Conservation (phyloP, 2,329 filamentous ascomycete genomes). For the Aspergillus clavatus region DNA sequence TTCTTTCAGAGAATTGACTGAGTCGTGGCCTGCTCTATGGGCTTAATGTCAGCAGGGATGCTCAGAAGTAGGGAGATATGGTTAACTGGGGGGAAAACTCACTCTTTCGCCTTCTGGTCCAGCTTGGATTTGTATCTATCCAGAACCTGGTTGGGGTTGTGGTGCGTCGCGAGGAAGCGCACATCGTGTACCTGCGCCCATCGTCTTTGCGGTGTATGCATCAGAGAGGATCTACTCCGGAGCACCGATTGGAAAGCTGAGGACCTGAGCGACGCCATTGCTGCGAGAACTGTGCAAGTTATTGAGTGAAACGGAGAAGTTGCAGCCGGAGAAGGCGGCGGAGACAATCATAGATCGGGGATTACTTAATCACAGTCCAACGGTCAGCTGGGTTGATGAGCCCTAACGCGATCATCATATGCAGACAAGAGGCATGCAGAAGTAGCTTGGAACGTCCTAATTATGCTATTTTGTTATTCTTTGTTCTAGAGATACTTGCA, state of each 20-base stretch:
- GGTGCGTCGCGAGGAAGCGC: slow-evolving; percentile 79
- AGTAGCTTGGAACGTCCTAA: too few relatives aligned
- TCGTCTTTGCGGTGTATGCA: slow-evolving; percentile 58
- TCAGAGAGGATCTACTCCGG: slow-evolving; percentile 24
- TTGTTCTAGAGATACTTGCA: too few relatives aligned
- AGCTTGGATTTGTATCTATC: slow-evolving; percentile 89
- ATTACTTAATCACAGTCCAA: too few relatives aligned
- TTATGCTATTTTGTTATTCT: too few relatives aligned
- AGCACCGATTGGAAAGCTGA: slow-evolving; percentile 48
- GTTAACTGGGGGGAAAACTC: too few relatives aligned
- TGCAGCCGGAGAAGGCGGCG: too few relatives aligned
- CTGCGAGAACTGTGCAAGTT: background rate
- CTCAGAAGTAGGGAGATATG: too few relatives aligned
- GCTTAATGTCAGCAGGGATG: slow-evolving; percentile 48
- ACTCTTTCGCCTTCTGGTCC: slow-evolving; percentile 69
- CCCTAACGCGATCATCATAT: too few relatives aligned
- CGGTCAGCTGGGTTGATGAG: too few relatives aligned
- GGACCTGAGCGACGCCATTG: slow-evolving; percentile 50
- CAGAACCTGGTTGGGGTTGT: slow-evolving; percentile 58
- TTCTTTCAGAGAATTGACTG: slow-evolving; percentile 58
- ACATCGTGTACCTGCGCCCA: slow-evolving; percentile 93
- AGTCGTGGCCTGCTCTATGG: slow-evolving; percentile 61
- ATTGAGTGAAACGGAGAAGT: too few relatives aligned
- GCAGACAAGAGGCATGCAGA: too few relatives aligned
- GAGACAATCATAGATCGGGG: background rate